Evolutionary conservation across 805 yeast species (phyloP).

Genomic region (Zygosaccharomyces bailii): DNA sequence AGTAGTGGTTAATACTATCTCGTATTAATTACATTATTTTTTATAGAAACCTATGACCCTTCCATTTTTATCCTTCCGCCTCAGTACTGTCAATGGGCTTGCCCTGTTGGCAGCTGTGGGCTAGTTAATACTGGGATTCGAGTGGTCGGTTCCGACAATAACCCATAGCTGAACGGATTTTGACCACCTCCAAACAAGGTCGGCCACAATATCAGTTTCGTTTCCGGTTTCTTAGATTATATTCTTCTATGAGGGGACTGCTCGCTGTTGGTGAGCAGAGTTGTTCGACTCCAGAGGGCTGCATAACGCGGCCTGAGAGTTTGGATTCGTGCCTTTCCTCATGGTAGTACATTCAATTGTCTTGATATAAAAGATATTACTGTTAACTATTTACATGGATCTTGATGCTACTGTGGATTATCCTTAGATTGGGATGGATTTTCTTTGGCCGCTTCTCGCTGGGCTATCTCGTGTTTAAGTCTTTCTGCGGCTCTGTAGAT

Average conservation of each 20-base stretch:
- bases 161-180: conserved; percentile 40
- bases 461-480: conserved; percentile 64
- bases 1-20: conserved; percentile 44
- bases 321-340: conserved; percentile 37
- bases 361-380: background rate
- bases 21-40: conserved; percentile 37
- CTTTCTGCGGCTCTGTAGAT: conserved; percentile 94
- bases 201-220: conserved; percentile 38
- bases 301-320: conserved; percentile 34
- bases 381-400: background rate
- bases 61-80: conserved; percentile 29
- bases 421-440: conserved; percentile 8
- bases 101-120: conserved; percentile 13
- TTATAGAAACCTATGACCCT: conserved; percentile 38
- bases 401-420: conserved; percentile 5
- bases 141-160: conserved; percentile 29
- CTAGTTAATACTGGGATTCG: conserved; percentile 38
- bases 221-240: conserved; percentile 43
- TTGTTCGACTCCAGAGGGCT: conserved; percentile 35
- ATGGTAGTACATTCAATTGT: conserved; percentile 31
- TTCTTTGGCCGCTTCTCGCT: conserved; percentile 20
- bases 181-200: conserved; percentile 40
- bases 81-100: conserved; percentile 3
- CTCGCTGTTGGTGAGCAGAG: conserved; percentile 9
- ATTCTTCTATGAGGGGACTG: conserved; percentile 31